Conservation (phyloP, 495 filamentous ascomycete genomes). For the Bryoglossum gracile region DNA sequence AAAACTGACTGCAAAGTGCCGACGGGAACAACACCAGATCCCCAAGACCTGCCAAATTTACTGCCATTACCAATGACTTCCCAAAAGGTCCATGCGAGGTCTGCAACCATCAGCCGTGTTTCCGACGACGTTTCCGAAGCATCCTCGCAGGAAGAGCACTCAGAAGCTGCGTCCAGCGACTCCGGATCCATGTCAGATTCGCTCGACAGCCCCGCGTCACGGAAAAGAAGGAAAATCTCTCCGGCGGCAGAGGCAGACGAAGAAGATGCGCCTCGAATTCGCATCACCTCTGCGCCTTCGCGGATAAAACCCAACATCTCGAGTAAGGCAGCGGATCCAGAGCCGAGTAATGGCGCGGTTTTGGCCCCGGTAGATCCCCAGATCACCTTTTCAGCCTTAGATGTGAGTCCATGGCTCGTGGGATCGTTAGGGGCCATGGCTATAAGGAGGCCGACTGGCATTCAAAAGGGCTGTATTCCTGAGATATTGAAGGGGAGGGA, state of each 20-base stretch:
- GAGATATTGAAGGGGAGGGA: slow-evolving; percentile 83
- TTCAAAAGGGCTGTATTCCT: slow-evolving; percentile 87
- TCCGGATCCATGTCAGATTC: slow-evolving; percentile 34
- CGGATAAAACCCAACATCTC: slow-evolving; percentile 34
- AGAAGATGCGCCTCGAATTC: slow-evolving; percentile 18
- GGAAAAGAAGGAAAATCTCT: slow-evolving; percentile 43
- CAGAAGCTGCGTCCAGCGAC: slow-evolving; percentile 17
- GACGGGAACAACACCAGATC: no score
- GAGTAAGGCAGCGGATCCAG: slow-evolving; percentile 8
- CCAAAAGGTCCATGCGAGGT: slow-evolving; percentile 11
- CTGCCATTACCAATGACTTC: no score
- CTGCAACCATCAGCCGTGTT: not conserved
- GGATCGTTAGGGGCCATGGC: slow-evolving; percentile 77
- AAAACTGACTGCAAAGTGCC: no score
- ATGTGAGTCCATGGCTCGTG: slow-evolving; percentile 83
- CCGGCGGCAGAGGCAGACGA: slow-evolving; percentile 10
- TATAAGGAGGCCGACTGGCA: slow-evolving; percentile 81
- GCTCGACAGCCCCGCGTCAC: slow-evolving; percentile 37
- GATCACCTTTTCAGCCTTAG: slow-evolving; percentile 65
- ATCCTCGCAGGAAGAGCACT: not conserved
- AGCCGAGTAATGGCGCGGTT: slow-evolving; percentile 17
- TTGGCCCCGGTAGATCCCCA: slow-evolving; percentile 39
- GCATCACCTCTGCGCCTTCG: slow-evolving; percentile 32
- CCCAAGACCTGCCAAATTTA: no score
- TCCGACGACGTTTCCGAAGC: slow-evolving; percentile 12